Evolutionary conservation across 257 asterid species (phyloP).

Genomic region (Nyctanthes arbortristis): DNA sequence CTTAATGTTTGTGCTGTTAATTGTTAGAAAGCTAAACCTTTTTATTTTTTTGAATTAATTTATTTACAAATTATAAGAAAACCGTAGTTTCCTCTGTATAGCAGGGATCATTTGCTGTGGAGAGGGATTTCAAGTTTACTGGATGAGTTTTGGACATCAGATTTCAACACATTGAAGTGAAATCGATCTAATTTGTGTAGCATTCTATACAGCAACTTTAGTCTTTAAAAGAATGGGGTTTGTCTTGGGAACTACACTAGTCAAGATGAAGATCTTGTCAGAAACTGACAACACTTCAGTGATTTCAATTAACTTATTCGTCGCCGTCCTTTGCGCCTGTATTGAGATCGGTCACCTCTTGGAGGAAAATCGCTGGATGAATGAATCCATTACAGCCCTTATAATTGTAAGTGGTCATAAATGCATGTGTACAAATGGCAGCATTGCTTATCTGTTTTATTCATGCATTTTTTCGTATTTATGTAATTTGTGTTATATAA

Average conservation of each 20-base stretch:
- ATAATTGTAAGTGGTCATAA: conserved; percentile 40
- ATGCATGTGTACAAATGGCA: not conserved
- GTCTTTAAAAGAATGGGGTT: conserved; percentile 42
- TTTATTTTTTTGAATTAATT: conserved; percentile 5
- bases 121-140: conserved; percentile 23
- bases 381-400: conserved; percentile 96
- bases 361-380: conserved; percentile 98
- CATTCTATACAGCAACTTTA: conserved; percentile 25
- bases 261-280: conserved; percentile 30
- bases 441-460: not conserved
- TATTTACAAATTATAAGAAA: not conserved
- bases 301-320: conserved; percentile 76
- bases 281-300: conserved; percentile 78
- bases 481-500: conserved; percentile 1
- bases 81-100: conserved; percentile 13
- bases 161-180: conserved; percentile 11
- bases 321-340: conserved; percentile 81
- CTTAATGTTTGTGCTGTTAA: not conserved
- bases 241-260: conserved; percentile 41
- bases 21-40: not conserved
- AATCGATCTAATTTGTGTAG: not conserved
- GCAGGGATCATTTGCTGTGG: conserved; percentile 28
- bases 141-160: conserved; percentile 26
- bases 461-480: not conserved
- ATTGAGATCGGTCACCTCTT: conserved; percentile 89